A percentile compares a stretch with the other conserved stretches of the same genome.
phyloP scores from a whole-genome alignment of 2,329 filamentous ascomycete species.

The Macrophomina phaseolina region DNA sequence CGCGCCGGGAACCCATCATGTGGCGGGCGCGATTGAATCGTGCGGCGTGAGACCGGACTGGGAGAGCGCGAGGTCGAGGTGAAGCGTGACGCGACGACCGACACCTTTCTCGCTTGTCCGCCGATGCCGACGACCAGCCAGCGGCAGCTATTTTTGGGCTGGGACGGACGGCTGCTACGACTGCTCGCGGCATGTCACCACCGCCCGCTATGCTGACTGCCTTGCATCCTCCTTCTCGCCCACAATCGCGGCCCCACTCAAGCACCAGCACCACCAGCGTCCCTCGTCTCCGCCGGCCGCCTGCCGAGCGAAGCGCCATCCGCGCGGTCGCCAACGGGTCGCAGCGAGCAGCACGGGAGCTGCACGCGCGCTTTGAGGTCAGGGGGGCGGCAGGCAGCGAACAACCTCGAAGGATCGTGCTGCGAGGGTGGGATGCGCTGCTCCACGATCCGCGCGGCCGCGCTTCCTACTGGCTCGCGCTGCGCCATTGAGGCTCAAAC shows the following conservation, averaged over 20 bases:
- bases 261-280: not conserved
- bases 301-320: constrained; percentile 11
- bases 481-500: constrained; percentile 9
- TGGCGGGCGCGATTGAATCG: constrained; percentile 3
- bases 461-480: constrained; percentile 22
- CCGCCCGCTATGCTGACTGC: not conserved
- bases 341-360: not conserved
- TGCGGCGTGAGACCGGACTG: not conserved
- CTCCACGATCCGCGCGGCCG: constrained; percentile 14
- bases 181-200: constrained; percentile 16
- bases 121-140: not conserved
- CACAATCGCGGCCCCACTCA: constrained; percentile 17
- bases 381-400: not conserved
- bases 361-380: not conserved
- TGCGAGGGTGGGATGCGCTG: not conserved
- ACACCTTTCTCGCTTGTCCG: not conserved
- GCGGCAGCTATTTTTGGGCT: constrained; percentile 18
- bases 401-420: not conserved
- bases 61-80: not conserved
- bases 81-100: not conserved
- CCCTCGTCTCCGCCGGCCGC: not conserved
- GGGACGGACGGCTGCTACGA: not conserved
- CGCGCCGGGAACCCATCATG: not conserved
- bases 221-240: not conserved
- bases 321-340: not conserved